phyloP scores from a whole-genome alignment of 371 early-diverging fungal genomes.

The Mortierella sp. region DNA sequence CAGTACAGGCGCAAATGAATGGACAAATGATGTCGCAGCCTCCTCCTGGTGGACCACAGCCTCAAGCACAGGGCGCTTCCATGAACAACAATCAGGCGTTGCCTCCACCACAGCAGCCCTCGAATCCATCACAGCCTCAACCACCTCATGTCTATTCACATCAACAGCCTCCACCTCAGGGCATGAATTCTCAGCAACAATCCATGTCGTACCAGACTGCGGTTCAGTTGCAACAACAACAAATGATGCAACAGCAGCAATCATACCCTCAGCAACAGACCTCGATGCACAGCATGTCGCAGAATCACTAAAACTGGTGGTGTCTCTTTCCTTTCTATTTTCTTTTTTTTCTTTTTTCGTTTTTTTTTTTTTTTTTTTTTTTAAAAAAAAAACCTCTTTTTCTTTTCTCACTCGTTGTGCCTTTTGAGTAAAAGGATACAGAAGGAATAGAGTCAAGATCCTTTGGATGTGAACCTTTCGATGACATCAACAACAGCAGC shows the following conservation, averaged over 20 bases:
- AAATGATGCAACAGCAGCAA: conserved; percentile 26
- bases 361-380: not conserved
- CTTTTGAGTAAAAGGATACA: too few relatives aligned
- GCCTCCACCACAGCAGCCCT: conserved; percentile 13
- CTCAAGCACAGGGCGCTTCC: too few relatives aligned
- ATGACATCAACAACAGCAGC: too few relatives aligned
- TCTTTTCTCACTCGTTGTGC: too few relatives aligned
- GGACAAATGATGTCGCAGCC: conserved; percentile 39
- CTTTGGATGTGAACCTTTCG: too few relatives aligned
- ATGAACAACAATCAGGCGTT: conserved; percentile 10
- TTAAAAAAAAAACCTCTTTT: conserved; percentile 6
- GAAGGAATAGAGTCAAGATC: too few relatives aligned
- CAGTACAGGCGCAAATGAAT: conserved; percentile 9
- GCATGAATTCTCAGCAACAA: too few relatives aligned
- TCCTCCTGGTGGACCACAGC: not conserved
- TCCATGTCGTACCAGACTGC: conserved; percentile 22
- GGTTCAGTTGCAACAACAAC: conserved; percentile 40
- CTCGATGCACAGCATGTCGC: conserved; percentile 27
- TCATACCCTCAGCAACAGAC: conserved; percentile 30
- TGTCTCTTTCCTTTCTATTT: too few relatives aligned
- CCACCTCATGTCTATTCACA: conserved; percentile 11
- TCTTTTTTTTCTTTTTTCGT: not conserved
- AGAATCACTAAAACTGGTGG: too few relatives aligned
- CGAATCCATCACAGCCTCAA: conserved; percentile 22
- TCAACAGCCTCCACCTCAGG: too few relatives aligned